phyloP scores from a whole-genome alignment of 345 rosid genomes.

The Eucalyptus regnans region DNA sequence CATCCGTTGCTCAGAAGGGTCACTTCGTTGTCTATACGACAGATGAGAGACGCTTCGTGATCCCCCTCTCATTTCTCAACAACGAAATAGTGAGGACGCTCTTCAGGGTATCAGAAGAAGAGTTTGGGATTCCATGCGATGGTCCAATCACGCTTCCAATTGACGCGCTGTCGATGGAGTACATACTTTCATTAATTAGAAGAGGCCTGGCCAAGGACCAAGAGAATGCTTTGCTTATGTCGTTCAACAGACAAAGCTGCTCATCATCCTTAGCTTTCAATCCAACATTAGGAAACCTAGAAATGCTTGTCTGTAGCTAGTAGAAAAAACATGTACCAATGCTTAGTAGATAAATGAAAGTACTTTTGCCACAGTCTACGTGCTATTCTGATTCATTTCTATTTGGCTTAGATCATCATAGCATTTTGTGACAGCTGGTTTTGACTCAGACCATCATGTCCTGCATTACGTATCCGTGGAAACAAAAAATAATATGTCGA shows the following conservation, averaged over 20 bases:
- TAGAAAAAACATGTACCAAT: not conserved
- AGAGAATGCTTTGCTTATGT: constrained; percentile 8
- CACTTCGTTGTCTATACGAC: constrained; percentile 7
- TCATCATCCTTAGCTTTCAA: not conserved
- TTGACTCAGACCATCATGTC: not conserved
- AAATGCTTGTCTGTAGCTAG: not conserved
- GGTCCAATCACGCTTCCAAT: not conserved
- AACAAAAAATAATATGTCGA: rapidly evolving
- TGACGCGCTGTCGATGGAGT: not conserved
- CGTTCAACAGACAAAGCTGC: not conserved
- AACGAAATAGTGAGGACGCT: not conserved
- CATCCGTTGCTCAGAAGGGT: not conserved
- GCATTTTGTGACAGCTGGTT: not conserved
- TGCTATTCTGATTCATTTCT: not conserved
- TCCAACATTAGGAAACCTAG: not conserved
- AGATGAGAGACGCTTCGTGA: not conserved
- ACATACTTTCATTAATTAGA: constrained; percentile 4
- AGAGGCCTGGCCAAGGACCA: constrained; percentile 6
- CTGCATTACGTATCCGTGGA: not conserved
- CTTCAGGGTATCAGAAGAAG: not conserved
- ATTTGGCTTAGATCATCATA: not conserved
- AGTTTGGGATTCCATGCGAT: not conserved
- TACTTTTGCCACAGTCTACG: not conserved
- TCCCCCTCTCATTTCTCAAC: constrained; percentile 6
- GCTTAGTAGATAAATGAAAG: not conserved